Evolutionary conservation across 371 early-diverging fungal genomes (phyloP).

Genomic region (Smittium culicis): DNA sequence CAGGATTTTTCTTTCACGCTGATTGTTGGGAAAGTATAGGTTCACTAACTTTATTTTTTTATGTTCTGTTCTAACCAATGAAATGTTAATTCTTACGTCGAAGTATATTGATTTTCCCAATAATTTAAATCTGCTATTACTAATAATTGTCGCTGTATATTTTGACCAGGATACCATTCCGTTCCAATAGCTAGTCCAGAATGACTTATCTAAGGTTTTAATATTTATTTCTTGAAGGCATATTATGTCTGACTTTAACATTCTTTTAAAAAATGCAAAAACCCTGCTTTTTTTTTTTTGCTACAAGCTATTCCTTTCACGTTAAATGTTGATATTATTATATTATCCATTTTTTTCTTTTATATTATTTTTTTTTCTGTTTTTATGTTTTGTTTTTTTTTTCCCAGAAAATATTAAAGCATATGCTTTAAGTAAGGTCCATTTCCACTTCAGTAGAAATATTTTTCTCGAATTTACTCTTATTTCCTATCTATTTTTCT

Average conservation of each 20-base stretch:
- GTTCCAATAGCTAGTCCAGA: not conserved
- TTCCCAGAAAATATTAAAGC: not conserved
- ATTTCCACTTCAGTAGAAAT: not conserved
- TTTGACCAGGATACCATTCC: not conserved
- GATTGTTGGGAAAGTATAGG: not conserved
- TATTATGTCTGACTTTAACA: slow-evolving; percentile 1
- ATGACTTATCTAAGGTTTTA: slow-evolving; percentile 1
- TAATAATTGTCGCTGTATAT: slow-evolving; percentile 6
- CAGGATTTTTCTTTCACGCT: not conserved
- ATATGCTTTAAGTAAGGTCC: not conserved
- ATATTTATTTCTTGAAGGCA: slow-evolving; percentile 8
- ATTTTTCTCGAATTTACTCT: not conserved
- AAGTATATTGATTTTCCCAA: not conserved
- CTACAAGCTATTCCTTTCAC: slow-evolving; percentile 4
- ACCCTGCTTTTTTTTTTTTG: not conserved
- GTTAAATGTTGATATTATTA: not conserved
- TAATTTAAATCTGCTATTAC: slow-evolving; percentile 4
- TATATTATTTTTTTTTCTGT: too few species aligned
- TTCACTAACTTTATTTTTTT: slow-evolving; percentile 1
- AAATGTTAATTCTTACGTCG: slow-evolving; percentile 2
- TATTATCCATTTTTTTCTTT: not conserved
- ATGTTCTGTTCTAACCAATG: not conserved
- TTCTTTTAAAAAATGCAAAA: not conserved
- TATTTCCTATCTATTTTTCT: not conserved
- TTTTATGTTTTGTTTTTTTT: not conserved